A percentile compares a stretch with the other conserved stretches of the same genome.
These are phyloP conservation scores for Magnolia kwangsiensis DNA, from an alignment of 164 flowering plant genomes.

Conservation along the genomic window DNA sequence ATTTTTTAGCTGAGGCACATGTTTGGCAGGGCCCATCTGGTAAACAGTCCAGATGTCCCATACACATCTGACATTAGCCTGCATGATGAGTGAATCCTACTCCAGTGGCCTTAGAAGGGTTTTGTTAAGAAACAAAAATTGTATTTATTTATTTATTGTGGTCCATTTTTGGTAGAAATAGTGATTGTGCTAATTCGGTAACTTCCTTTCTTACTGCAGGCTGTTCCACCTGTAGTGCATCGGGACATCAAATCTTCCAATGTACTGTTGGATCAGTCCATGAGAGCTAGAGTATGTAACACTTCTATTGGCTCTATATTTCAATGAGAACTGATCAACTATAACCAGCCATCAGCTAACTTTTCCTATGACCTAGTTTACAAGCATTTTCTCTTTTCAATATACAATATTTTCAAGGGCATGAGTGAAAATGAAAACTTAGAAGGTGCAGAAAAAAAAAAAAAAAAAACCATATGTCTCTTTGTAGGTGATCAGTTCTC, in stretches of 20 bases:
- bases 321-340: background rate
- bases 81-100: too few relatives aligned
- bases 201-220: constrained; percentile 41
- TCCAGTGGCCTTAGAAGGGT: too few relatives aligned
- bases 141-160: too few relatives aligned
- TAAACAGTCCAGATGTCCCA: too few relatives aligned
- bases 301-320: background rate
- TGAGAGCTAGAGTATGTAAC: constrained; percentile 86
- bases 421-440: background rate
- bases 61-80: background rate
- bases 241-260: constrained; percentile 93
- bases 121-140: too few relatives aligned
- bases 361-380: background rate
- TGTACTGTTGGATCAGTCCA: constrained; percentile 81
- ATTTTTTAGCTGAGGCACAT: too few relatives aligned
- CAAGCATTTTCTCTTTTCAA: background rate
- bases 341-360: background rate
- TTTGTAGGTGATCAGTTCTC: too few relatives aligned
- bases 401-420: background rate
- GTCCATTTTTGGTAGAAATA: background rate
- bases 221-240: constrained; percentile 89
- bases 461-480: too few relatives aligned
- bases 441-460: background rate
- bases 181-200: constrained; percentile 5
- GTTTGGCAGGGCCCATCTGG: too few relatives aligned